Percentiles rank a stretch among this genome's conserved stretches.
Conservation (phyloP, 352 stramenopile genomes). For the Pythium coloratum region DNA sequence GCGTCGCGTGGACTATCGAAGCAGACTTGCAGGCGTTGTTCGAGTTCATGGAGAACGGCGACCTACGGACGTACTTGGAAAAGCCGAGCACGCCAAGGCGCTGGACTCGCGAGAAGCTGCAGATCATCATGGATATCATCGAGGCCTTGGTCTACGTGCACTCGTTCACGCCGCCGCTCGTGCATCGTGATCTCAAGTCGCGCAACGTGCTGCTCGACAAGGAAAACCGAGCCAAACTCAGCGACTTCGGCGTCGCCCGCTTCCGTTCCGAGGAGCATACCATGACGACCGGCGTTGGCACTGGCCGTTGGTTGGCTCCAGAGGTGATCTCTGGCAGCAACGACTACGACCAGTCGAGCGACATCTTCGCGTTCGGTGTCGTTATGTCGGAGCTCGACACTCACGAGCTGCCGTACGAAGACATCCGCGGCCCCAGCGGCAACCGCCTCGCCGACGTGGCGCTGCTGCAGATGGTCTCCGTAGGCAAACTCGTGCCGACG, state of each 20-base stretch:
- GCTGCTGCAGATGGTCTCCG: constrained; percentile 44
- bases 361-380: constrained; percentile 40
- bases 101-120: constrained; percentile 42
- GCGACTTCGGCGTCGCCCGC: constrained; percentile 37
- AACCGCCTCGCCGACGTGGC: constrained; percentile 40
- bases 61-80: constrained; percentile 56
- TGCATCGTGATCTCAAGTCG: constrained; percentile 46
- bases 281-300: constrained; percentile 41
- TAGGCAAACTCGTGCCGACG: constrained; percentile 30
- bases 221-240: constrained; percentile 36
- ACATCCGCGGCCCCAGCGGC: constrained; percentile 24
- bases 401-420: constrained; percentile 40
- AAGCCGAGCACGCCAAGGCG: constrained; percentile 27
- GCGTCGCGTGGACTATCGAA: constrained; percentile 66
- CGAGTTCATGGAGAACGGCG: constrained; percentile 67
- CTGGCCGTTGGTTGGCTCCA: constrained; percentile 35
- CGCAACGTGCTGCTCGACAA: constrained; percentile 38
- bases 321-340: constrained; percentile 38
- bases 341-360: constrained; percentile 38
- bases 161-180: constrained; percentile 37
- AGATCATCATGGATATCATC: constrained; percentile 34
- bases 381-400: constrained; percentile 48
- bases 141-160: constrained; percentile 54
- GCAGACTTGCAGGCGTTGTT: constrained; percentile 62
- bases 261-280: constrained; percentile 37